phyloP scores from a whole-genome alignment of 176 grass and related monocot species.

The Hordeum marinum region DNA sequence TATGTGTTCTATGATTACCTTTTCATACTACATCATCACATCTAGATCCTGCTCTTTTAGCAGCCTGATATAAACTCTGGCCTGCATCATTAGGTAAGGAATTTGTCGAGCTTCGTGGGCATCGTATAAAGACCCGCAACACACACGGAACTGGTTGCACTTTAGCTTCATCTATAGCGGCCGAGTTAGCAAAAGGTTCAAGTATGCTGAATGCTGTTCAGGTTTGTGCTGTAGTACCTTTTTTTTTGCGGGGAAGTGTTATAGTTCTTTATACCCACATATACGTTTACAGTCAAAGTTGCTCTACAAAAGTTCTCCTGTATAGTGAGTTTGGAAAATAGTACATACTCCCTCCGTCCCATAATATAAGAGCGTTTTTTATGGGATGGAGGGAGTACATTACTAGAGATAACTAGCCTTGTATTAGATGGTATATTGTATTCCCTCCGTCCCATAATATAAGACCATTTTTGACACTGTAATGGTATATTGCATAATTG shows the following conservation, averaged over 20 bases:
- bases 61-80: constrained; percentile 3
- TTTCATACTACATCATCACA: background rate
- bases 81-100: constrained; percentile 55
- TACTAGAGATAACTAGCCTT: background rate
- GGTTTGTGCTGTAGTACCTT: constrained; percentile 24
- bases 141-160: constrained; percentile 98
- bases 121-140: constrained; percentile 65
- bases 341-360: too few species aligned
- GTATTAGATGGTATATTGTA: background rate
- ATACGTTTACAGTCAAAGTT: background rate
- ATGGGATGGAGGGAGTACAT: too few species aligned
- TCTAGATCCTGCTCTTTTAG: background rate
- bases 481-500: background rate
- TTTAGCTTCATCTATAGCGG: constrained; percentile 84
- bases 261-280: background rate
- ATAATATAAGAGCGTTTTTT: too few species aligned
- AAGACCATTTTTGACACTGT: too few species aligned
- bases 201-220: constrained; percentile 73
- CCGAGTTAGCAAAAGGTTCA: constrained; percentile 87
- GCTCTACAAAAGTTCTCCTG: background rate
- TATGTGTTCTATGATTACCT: constrained; percentile 14
- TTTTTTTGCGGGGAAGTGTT: background rate
- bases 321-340: background rate
- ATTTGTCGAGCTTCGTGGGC: constrained; percentile 62
- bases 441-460: too few species aligned